Evolutionary conservation across 2,329 filamentous ascomycete genomes (phyloP), one percentile per base, ranked within the genome.

Genomic region (Mariannaea elegans): DNA sequence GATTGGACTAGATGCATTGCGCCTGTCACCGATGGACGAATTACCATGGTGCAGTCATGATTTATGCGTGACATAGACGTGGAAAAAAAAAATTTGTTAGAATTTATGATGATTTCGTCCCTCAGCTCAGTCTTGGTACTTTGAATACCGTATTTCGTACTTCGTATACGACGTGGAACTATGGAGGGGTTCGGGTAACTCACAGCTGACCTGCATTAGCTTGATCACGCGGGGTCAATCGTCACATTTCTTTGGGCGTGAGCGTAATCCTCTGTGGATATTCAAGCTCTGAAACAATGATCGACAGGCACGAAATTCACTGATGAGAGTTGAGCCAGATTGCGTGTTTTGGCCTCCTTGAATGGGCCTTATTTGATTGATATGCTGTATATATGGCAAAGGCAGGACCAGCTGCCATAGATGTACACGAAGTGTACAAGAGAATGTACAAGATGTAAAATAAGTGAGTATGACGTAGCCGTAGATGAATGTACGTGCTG

Each of bases 1-100:
- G 84, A 89, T 64, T 97, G 93, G 92, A 94, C 92, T 8, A 87
- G 85, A 62, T 90, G 91, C 2, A 94, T 97, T 73, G 87, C 89
- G 55, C 93, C 93, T 1, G 84, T 84, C 56, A 62, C 94, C 8
- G 93, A 97, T 73, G 92, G 92, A 1, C 84, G 93, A 46, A 96
- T 97, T 39, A 74, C 72, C 29, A 83, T 82, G 73, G 71, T 83
- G 3, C 69, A 61, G 24, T 63, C 55, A 56, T 70, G 56, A 50
- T 31, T n/a, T 4, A 36, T 36, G 27, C 7, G 4, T 38, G 13
- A 19, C 19, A 6, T 38, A 38, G 13, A n/a, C 9, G 9, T 27
- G 16, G 21, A 19, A 5, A 41, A 19, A 13, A 18, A 7, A 21
- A 16, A 31, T 12, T 31, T 7, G 27, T 31, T 12, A 31, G 27